Base-by-base conservation (phyloP, 768 basidiomycete species). In the Mycena leptocephala region DNA sequence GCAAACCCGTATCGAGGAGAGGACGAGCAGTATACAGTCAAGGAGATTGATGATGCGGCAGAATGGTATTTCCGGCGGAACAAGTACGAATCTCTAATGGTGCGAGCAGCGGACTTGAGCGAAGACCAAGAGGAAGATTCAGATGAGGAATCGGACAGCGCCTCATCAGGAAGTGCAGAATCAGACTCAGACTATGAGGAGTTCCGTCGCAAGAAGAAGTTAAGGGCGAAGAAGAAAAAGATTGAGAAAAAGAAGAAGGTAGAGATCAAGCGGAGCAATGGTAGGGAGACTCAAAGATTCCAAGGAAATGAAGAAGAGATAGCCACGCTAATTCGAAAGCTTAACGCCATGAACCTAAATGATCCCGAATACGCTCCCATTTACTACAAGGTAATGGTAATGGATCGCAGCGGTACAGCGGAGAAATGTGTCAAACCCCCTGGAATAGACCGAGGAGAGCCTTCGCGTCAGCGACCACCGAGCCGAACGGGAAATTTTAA, bases 321-420 rank as follows among this genome's bases (percentile, higher is more conserved):
- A 2, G 35, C 71, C 0, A 33, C 30, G 0, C 14, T 75, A 16
- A 67, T 76, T 22, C 11, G 69, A 0, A 16, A 61, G n/a, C 22
- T 76, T 16, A 66, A 59, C 26, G 22, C n/a, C 0, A 76, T 76
- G 69, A 24, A 10, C 0, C 5, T 76, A 4, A 63, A 76, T 22
- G 75, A 76, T 14, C 75, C 75, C 14, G 75, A 76, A 22, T 76
- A 76, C 18, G 62, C 69, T 39, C 75, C 75, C 0, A 16, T 56
- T 2, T 76, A 71, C n/a, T 76, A 76, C 33, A 76, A 70, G 28
- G 69, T 76, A 1, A 41, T 76, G 70, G 53, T 62, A 0, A 7
- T 59, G 8, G 75, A 76, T 39, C 28, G 20, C 3, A 72, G 16
- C 3, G 70, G 70, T 20, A 53, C 22, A 26, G 70, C 61, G 0